Percentiles rank a stretch among this genome's conserved stretches.
Conservation (phyloP, 106 monocot species). For the Dendrobium huoshanense region DNA sequence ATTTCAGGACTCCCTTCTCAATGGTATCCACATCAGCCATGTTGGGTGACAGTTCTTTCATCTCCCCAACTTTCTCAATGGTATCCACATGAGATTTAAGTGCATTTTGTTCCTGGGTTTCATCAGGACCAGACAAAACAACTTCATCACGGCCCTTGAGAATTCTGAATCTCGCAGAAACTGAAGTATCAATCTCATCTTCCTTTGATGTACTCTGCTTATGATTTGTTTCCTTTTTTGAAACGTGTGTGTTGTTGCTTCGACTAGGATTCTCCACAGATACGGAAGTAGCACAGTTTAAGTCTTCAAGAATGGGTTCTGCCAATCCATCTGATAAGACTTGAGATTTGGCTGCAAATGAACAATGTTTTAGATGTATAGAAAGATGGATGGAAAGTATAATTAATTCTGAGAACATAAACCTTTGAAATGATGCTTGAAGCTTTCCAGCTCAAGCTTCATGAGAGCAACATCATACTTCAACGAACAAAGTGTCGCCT, state of each 20-base stretch:
- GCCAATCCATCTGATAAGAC: neutral
- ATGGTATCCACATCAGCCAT: neutral
- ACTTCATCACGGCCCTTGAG: neutral
- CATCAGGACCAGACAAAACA: neutral
- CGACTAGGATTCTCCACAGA: neutral
- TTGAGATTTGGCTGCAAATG: neutral
- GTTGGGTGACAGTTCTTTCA: neutral
- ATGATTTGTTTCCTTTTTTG: neutral
- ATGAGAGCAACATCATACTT: constrained; percentile 10
- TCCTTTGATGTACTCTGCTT: neutral
- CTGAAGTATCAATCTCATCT: constrained; percentile 1
- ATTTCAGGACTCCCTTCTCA: neutral
- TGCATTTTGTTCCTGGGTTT: neutral
- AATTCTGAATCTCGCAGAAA: neutral
- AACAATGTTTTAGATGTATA: neutral
- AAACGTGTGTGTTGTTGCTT: too few relatives aligned
- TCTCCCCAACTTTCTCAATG: neutral
- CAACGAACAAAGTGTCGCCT: constrained; percentile 9
- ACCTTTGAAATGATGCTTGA: constrained; percentile 7
- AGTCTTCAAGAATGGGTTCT: neutral
- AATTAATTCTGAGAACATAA: neutral
- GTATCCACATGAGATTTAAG: neutral
- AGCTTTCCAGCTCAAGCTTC: constrained; percentile 7
- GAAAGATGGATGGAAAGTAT: neutral
- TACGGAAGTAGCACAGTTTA: too few relatives aligned